Evolutionary conservation across 805 yeast species (phyloP), one percentile per base, ranked within the genome.

Genomic region (Cyberlindnera veronae): DNA sequence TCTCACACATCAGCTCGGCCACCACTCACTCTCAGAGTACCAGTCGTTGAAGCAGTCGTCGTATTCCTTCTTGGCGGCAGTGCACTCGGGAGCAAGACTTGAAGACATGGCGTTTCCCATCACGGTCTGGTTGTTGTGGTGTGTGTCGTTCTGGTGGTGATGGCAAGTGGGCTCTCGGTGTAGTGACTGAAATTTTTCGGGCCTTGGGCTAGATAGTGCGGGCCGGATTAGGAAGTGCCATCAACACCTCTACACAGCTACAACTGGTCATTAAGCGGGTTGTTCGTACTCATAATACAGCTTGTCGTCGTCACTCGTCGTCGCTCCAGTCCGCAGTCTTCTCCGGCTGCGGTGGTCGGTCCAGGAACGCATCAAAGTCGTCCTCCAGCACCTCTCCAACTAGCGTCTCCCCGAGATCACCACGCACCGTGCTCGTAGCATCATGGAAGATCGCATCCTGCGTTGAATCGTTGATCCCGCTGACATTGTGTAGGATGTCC

Each of bases 61-160:
- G 58, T 93, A 93, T 55, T 79, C 77, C 53, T 79, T 78, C 64
- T 93, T 93, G 42, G 83, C 76, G 26, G 79, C 84, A 17, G 95
- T 87, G 64, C 99, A 93, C 66, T 93, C 98, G 19, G 97, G 96
- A 27, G 99, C 98, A 71, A 93, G 85, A 45, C 96, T 88, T 6
- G 95, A 72, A 14, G 90, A 82, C 84, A 84, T 76, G 38, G 69
- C 61, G 63, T 79, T 80, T 36, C 89, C 89, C 88, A 82, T 81
- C 21, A 12, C 30, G 30, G 17, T 11, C 19, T 26, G 23, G 20
- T 22, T 28, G 22, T 78, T 60, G 80, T 35, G 18, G 19, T 29
- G 9, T 29, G 21, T 8, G 10, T 29, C 9, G 32, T 10, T 8
- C 32, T 16, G 29, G 12, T 22, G n/a, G n/a, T n/a, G n/a, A n/a